phyloP scores from a whole-genome alignment of 1,284 basidiomycete genomes.

The Moniliophthora roreri region DNA sequence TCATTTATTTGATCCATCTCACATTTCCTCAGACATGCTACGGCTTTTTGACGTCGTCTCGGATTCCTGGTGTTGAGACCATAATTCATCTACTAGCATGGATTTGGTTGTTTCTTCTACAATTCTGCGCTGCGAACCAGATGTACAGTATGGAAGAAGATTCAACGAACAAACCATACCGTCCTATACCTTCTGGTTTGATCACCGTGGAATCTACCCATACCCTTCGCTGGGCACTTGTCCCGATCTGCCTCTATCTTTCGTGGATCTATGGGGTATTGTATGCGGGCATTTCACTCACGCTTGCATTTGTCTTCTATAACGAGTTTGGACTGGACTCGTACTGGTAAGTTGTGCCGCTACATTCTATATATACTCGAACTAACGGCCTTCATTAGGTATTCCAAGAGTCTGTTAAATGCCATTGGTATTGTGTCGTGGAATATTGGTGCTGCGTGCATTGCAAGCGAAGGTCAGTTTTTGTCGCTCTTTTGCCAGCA shows the following conservation, averaged over 20 bases:
- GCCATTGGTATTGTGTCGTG: slow-evolving; percentile 30
- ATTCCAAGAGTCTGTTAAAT: slow-evolving; percentile 35
- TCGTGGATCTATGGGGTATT: slow-evolving; percentile 29
- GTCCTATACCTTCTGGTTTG: slow-evolving; percentile 42
- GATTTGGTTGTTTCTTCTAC: slow-evolving; percentile 45
- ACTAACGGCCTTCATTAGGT: not conserved
- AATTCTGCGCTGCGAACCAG: slow-evolving; percentile 47
- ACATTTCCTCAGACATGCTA: slow-evolving; percentile 18
- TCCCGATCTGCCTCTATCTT: slow-evolving; percentile 28
- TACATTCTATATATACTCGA: not conserved
- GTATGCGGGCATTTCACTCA: slow-evolving; percentile 26
- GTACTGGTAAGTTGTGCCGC: slow-evolving; percentile 23
- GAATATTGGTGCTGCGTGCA: slow-evolving; percentile 27
- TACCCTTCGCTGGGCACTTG: slow-evolving; percentile 34
- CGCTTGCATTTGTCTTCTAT: slow-evolving; percentile 29
- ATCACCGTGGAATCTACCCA: slow-evolving; percentile 32
- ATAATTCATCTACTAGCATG: slow-evolving; percentile 26
- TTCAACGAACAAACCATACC: slow-evolving; percentile 39
- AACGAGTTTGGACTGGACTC: slow-evolving; percentile 33
- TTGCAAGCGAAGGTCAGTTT: slow-evolving; percentile 23
- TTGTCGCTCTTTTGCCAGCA: slow-evolving; percentile 16
- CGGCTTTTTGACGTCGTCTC: slow-evolving; percentile 4
- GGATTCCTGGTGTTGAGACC: slow-evolving; percentile 24
- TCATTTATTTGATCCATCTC: slow-evolving; percentile 17
- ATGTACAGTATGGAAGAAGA: slow-evolving; percentile 38